Conservation (phyloP, 345 rosid genomes). For the Populus euphratica region DNA sequence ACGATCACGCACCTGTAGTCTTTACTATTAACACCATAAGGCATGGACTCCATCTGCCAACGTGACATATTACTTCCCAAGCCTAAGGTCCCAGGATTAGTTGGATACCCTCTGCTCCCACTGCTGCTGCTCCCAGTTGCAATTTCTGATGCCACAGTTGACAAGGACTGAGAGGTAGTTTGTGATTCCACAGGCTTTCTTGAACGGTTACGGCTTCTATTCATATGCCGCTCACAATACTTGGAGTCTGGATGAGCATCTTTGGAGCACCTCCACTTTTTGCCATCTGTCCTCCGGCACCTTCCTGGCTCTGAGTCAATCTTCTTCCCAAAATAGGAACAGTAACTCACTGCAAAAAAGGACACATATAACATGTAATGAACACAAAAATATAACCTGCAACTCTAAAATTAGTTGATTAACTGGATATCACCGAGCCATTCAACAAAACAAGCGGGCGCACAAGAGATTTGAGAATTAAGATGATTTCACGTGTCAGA, state of each 20-base stretch:
- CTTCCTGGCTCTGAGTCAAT: slow-evolving; percentile 83
- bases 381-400: not conserved
- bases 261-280: slow-evolving; percentile 94
- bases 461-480: not conserved
- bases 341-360: slow-evolving; percentile 33
- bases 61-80: slow-evolving; percentile 23
- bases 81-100: slow-evolving; percentile 16
- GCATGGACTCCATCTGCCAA: slow-evolving; percentile 19
- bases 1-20: slow-evolving; percentile 20
- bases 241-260: slow-evolving; percentile 70
- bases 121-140: slow-evolving; percentile 24
- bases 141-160: slow-evolving; percentile 19
- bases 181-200: slow-evolving; percentile 64
- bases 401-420: not conserved
- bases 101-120: slow-evolving; percentile 23
- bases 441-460: not conserved
- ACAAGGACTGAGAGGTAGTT: slow-evolving; percentile 32
- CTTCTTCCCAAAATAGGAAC: slow-evolving; percentile 54
- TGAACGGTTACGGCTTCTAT: slow-evolving; percentile 55
- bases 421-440: not conserved
- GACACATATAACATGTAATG: not conserved
- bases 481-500: not conserved
- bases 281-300: slow-evolving; percentile 81
- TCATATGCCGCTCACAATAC: slow-evolving; percentile 58
- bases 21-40: slow-evolving; percentile 15